Conservation (phyloP, 208 protist species). For the Acanthamoeba polyphaga region DNA sequence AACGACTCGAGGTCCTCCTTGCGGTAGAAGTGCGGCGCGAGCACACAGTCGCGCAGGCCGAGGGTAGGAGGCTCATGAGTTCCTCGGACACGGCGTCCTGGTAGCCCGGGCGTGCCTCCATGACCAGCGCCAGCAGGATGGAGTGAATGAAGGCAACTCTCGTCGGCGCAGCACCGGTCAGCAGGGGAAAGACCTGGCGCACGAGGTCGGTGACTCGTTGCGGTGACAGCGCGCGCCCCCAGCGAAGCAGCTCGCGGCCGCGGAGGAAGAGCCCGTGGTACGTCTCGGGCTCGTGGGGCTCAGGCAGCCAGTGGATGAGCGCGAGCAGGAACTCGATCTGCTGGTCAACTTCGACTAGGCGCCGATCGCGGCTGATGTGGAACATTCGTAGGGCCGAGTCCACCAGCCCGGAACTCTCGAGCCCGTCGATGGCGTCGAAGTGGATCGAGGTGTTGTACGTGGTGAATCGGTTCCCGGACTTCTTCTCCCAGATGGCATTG, state of each 20-base stretch:
- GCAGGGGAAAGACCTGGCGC: not conserved
- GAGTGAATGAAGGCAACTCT: not conserved
- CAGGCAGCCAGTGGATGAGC: not conserved
- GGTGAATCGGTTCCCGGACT: not conserved
- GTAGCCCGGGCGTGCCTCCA: not conserved
- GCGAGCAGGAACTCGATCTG: not conserved
- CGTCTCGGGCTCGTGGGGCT: not conserved
- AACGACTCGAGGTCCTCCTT: constrained; percentile 4
- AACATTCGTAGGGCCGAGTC: not conserved
- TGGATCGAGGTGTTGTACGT: not conserved
- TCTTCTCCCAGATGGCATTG: constrained; percentile 20
- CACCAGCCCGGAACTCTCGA: not conserved
- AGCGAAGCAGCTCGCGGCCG: not conserved
- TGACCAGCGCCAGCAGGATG: constrained; percentile 10
- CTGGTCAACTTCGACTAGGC: not conserved
- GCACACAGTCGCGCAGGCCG: not conserved
- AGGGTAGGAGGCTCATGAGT: not conserved
- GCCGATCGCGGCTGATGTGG: not conserved
- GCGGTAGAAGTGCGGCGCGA: not conserved
- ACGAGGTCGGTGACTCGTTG: constrained; percentile 1
- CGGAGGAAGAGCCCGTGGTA: not conserved
- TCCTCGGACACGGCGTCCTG: not conserved
- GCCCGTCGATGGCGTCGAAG: not conserved
- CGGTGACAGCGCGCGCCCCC: no score
- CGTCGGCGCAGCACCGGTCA: not conserved